phyloP scores from a whole-genome alignment of 495 filamentous ascomycete genomes.

The Lasiosphaeris hirsuta region DNA sequence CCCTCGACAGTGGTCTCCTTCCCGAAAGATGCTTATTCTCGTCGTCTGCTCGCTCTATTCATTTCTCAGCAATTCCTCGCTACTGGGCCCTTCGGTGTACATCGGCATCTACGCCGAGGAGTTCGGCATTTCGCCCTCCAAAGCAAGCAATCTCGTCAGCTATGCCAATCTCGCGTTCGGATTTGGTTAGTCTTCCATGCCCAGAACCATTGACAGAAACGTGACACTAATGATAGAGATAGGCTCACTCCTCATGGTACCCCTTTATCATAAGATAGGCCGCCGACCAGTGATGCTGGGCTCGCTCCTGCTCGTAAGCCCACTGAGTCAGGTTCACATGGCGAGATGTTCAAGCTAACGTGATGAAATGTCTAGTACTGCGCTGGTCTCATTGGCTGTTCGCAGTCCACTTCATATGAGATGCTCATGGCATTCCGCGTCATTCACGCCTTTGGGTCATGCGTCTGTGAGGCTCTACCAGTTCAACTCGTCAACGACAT shows the following conservation, averaged over 20 bases:
- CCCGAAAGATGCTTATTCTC: conserved; percentile 59
- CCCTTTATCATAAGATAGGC: conserved; percentile 58
- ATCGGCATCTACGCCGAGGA: conserved; percentile 55
- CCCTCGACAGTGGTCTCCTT: conserved; percentile 47
- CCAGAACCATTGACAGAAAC: neutral
- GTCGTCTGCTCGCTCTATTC: conserved; percentile 58
- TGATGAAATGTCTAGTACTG: conserved; percentile 34
- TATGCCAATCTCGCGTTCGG: conserved; percentile 65
- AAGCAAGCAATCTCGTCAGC: conserved; percentile 54
- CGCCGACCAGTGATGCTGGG: conserved; percentile 58
- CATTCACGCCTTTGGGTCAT: conserved; percentile 55
- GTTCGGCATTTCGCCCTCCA: conserved; percentile 48
- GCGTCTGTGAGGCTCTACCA: conserved; percentile 60
- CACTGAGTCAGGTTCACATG: neutral
- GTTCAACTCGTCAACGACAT: conserved; percentile 66
- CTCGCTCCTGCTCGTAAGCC: conserved; percentile 14
- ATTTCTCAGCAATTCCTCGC: conserved; percentile 57
- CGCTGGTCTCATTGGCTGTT: conserved; percentile 55
- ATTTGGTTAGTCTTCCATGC: conserved; percentile 39
- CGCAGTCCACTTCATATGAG: conserved; percentile 47
- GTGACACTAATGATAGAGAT: neutral
- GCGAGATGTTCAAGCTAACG: too few relatives aligned
- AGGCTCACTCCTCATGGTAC: conserved; percentile 51
- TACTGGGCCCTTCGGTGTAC: conserved; percentile 59
- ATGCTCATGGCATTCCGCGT: conserved; percentile 55